Evolutionary conservation across 257 asterid genomes (phyloP).

Genomic region (Gentiana macrophylla): DNA sequence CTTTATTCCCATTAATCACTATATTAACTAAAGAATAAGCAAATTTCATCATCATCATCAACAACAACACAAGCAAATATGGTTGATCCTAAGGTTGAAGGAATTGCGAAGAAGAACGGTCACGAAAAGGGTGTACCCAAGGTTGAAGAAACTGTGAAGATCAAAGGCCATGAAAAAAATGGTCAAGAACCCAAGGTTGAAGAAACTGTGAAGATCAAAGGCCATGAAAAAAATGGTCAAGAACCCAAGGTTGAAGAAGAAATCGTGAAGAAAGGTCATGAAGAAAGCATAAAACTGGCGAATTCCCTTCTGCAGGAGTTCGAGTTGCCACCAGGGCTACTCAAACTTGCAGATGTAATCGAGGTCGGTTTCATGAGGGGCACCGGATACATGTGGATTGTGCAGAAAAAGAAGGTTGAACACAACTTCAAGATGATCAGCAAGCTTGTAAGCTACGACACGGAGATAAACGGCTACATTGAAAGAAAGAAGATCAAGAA

Average conservation of each 20-base stretch:
- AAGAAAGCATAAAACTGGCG: conserved; percentile 47
- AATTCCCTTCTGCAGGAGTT: conserved; percentile 50
- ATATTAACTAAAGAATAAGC: conserved; percentile 16
- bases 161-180: conserved; percentile 29
- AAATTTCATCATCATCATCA: background rate
- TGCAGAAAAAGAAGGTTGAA: conserved; percentile 49
- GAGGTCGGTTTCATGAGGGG: conserved; percentile 59
- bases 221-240: conserved; percentile 37
- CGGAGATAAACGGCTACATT: conserved; percentile 33
- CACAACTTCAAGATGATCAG: conserved; percentile 52
- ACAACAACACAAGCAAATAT: no score
- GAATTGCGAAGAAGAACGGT: background rate
- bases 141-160: conserved; percentile 43
- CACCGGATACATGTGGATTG: conserved; percentile 69
- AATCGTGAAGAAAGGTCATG: conserved; percentile 36
- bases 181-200: conserved; percentile 41
- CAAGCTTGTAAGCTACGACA: conserved; percentile 50
- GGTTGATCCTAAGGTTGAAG: no score
- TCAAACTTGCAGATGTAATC: conserved; percentile 50
- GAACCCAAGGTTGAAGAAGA: conserved; percentile 51
- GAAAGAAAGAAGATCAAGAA: conserved; percentile 62
- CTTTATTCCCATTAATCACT: background rate
- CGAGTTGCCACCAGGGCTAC: conserved; percentile 61
- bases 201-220: conserved; percentile 44
- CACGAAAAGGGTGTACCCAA: conserved; percentile 22